Conservation (phyloP, 2,329 filamentous ascomycete genomes). For the Trichophaea hybrida region DNA sequence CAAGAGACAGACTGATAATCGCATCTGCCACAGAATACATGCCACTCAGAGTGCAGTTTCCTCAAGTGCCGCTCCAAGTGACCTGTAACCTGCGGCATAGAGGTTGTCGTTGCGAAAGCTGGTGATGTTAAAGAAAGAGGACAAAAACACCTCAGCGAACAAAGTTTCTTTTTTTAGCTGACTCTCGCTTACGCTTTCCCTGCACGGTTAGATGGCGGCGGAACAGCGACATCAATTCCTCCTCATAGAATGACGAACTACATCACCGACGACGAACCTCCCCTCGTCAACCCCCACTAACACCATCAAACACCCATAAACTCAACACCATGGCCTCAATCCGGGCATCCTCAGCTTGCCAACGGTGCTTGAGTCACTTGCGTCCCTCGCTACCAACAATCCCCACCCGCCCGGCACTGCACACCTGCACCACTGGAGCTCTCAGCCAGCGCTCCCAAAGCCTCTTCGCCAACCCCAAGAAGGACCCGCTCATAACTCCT, state of each 20-base stretch:
- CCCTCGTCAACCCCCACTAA: neutral
- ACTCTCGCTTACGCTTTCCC: neutral
- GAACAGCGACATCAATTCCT: neutral
- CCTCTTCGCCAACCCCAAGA: neutral
- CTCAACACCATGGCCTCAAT: neutral
- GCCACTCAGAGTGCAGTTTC: neutral
- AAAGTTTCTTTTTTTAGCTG: neutral
- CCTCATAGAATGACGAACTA: neutral
- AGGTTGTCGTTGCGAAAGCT: neutral
- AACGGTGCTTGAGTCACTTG: neutral
- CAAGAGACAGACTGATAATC: neutral
- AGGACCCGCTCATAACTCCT: no score
- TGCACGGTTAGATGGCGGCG: neutral
- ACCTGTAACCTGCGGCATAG: neutral
- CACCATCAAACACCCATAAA: neutral
- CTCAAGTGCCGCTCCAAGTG: neutral
- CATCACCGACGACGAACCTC: neutral
- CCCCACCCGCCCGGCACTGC: neutral
- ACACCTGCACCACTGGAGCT: neutral
- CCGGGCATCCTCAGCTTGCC: neutral
- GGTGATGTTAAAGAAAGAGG: neutral
- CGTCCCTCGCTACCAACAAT: neutral
- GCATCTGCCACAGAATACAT: neutral
- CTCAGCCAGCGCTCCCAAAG: neutral
- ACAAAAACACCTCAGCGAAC: neutral